Base-by-base conservation (phyloP, 495 filamentous ascomycete genomes). In the Aspergillus campestris region DNA sequence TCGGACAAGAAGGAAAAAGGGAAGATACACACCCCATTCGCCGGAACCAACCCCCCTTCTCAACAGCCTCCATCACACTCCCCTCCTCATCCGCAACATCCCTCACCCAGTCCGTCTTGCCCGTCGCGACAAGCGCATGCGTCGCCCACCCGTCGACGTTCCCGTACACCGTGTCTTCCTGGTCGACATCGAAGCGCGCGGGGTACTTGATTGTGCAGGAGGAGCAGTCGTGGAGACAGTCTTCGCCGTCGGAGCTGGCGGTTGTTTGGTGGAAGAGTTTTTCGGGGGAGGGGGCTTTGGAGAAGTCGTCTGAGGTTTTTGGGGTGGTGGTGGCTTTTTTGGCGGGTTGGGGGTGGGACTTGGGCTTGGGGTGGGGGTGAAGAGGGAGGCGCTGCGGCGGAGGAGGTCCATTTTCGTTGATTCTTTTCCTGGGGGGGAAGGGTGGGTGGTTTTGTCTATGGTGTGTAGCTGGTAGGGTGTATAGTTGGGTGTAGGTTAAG, bases 31-130 rank as follows among this genome's bases (percentile, higher is more conserved):
- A 92, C 86, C 53, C 89, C 90, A 59, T 91, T 94, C 42, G 59
- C 74, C 0, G 85, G 82, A 55, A 79, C 76, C 76, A 27, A 81
- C 66, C 8, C 67, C 74, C 67, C 48, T 77, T 77, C 45, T 75
- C 80, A 57, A 97, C 79, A 7, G 90, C 94, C 68, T 94, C 82
- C 92, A 98, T 97, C 27, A 98, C 78, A 58, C 89, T 95, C 1
- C 89, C 94, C 63, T 81, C 78, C 69, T 97, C 92, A 53, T 97
- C 86, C 36, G 79, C 82, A 10, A 97, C 86, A 66, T 95, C 84
- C 38, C 86, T 67, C 53, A 90, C 82, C 92, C 92, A 98, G 66
- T 98, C 94, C 15, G 82, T 81, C 71, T 96, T 94, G 34, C 89
- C 89, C 2, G 92, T 98, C 8, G 91, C 92, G 12, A 98, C 88